Evolutionary conservation across 23 red algal species (phyloP), one percentile per base, ranked within the genome.

Genomic region (Gracilaria domingensis): DNA sequence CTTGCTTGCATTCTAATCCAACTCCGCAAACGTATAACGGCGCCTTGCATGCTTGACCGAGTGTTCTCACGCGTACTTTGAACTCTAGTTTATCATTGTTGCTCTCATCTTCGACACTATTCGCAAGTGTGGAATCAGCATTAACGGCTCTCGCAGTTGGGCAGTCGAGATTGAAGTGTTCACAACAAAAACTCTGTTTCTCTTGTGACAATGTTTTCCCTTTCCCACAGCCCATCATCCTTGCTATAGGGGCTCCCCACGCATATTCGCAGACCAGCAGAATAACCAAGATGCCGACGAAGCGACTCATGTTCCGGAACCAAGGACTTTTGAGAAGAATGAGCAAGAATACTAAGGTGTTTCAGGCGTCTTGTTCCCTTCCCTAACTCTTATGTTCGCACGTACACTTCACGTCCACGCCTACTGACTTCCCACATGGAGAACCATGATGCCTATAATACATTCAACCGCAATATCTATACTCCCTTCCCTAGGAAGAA

Each of bases 161-260:
- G 42, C 87, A 90, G 40, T 90, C 59, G n/a, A 90, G 87, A 36
- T 90, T 90, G 72, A 90, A 90, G 26, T 90, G 87, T 26, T 80
- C 61, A 28, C 87, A 90, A 58, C 87, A 90, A 74, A 90, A 90
- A 69, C 18, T 36, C 77, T 75, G 47, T 70, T 69, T 66, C 58
- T 90, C 87, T 18, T 2, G 38, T 12, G 72, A 66, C 42, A 90
- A 21, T 26, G 9, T 23, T 80, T 38, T 79, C 0, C 57, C 58
- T 32, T 45, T 29, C 48, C 87, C 87, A 49, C 86, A 90, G 4
- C 74, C 74, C 73, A 81, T 90, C 71, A 75, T 47, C 73, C 34
- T 65, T n/a, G 87, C 54, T 34, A 90, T 79, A 7, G 87, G 87
- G 12, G 64, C 87, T 9, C 71, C 87, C 33, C 9, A 35, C 18